Base-by-base conservation (phyloP, 495 filamentous ascomycete species). In the Penicillium pancosmium region DNA sequence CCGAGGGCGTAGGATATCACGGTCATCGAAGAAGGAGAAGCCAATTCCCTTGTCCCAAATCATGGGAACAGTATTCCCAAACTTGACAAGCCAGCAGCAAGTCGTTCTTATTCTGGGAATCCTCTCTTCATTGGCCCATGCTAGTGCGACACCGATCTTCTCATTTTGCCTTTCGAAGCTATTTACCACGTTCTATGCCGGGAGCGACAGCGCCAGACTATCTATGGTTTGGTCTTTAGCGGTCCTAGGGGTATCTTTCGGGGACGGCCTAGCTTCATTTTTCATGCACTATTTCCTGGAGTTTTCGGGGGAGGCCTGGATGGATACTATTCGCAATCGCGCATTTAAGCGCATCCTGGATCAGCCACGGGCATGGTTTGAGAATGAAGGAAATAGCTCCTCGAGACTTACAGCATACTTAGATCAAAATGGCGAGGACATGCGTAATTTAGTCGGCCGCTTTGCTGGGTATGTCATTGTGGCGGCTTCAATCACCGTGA, bases 321-420 rank as follows among this genome's bases (percentile, higher is more conserved):
- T 92, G 46, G 87, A 94, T 65, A 65, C 73, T 1, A 78, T 95
- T 2, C 87, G 92, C 1, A 78, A 81, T 15, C 80, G 84, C 70
- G 86, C 91, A 4, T 78, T 97, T 50, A 77, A 78, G 55, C 84
- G 84, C 3, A 82, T 97, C 15, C 76, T 98, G 9, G 79, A 83
- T 38, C 94, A 98, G 69, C 91, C 92, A 12, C 84, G 82, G 60
- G 69, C 80, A n/a, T 98, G 91, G 89, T 97, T 97, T 63, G 90
- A 92, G 58, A 75, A 82, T 23, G 78, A 88, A 3, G 78, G 75
- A 40, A 91, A 97, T 72, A 82, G 77, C 0, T 73, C 89, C 2
- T 72, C 77, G 6, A 74, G 79, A 33, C 80, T 98, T 15, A 83
- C 77, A 0, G 84, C 89, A 53, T 89, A 84, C 51, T 82, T 97